A percentile compares a stretch with the other conserved stretches of the same genome.
Evolutionary conservation across 345 rosid species (phyloP).

Genomic region (Lumnitzera littorea): DNA sequence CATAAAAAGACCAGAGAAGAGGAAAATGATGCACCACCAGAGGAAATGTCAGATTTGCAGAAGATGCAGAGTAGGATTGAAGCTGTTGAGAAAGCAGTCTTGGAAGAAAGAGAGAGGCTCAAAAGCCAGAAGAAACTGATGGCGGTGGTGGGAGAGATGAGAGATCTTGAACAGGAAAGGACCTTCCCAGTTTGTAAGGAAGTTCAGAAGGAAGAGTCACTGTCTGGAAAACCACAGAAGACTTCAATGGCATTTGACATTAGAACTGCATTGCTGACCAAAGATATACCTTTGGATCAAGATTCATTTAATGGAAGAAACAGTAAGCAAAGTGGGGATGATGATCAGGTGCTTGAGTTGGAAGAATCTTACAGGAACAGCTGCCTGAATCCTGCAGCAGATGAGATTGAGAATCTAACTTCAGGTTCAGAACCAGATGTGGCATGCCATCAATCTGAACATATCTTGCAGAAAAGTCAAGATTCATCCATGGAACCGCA

Average conservation of each 20-base stretch:
- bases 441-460: conserved; percentile 8
- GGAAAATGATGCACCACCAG: conserved; percentile 17
- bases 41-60: conserved; percentile 43
- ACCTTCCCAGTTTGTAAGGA: conserved; percentile 15
- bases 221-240: conserved; percentile 23
- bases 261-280: conserved; percentile 34
- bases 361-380: conserved; percentile 11
- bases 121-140: conserved; percentile 20
- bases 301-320: conserved; percentile 40
- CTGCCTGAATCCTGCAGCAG: conserved; percentile 10
- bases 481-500: conserved; percentile 35
- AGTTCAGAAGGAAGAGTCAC: conserved; percentile 20
- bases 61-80: conserved; percentile 39
- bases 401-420: conserved; percentile 11
- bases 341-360: conserved; percentile 48
- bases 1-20: conserved; percentile 21
- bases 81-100: conserved; percentile 50
- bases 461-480: conserved; percentile 7
- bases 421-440: conserved; percentile 6
- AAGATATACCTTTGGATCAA: conserved; percentile 70
- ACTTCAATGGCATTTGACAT: conserved; percentile 27
- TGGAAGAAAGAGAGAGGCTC: conserved; percentile 39
- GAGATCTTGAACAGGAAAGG: conserved; percentile 14
- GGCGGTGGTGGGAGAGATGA: conserved; percentile 9
- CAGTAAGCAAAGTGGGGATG: conserved; percentile 26